Conservation (phyloP, 2,329 filamentous ascomycete genomes). For the Sarocladium strictum region DNA sequence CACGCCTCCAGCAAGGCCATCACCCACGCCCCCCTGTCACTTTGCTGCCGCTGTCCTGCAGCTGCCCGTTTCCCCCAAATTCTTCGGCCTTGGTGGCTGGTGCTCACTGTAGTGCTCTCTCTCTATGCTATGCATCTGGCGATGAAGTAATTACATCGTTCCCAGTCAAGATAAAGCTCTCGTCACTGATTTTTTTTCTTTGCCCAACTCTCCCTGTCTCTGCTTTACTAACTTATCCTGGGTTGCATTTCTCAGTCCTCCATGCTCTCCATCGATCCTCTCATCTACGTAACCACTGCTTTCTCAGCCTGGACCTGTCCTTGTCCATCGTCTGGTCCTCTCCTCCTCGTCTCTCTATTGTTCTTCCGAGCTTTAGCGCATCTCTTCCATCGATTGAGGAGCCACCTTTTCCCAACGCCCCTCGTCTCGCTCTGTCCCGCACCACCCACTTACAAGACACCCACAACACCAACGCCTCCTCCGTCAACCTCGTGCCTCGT, state of each 20-base stretch:
- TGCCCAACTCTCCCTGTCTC: no score
- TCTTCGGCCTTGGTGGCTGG: constrained; percentile 3
- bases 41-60: not conserved
- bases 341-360: not conserved
- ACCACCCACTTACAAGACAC: not conserved
- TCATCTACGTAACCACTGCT: no score
- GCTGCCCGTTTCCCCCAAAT: not conserved
- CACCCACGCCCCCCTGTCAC: not conserved
- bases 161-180: not conserved
- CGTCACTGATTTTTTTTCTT: no score
- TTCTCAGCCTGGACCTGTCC: no score
- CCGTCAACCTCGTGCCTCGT: not conserved
- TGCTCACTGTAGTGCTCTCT: no score
- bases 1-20: not conserved
- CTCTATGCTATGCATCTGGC: no score
- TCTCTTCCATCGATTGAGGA: not conserved
- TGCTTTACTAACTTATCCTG: no score
- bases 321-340: not conserved
- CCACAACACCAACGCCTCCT: not conserved
- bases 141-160: not conserved
- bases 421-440: not conserved
- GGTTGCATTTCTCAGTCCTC: no score
- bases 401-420: not conserved
- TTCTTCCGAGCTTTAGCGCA: not conserved
- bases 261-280: no score